Conservation (phyloP, 1,284 basidiomycete genomes). For the Schizophyllum commune region DNA sequence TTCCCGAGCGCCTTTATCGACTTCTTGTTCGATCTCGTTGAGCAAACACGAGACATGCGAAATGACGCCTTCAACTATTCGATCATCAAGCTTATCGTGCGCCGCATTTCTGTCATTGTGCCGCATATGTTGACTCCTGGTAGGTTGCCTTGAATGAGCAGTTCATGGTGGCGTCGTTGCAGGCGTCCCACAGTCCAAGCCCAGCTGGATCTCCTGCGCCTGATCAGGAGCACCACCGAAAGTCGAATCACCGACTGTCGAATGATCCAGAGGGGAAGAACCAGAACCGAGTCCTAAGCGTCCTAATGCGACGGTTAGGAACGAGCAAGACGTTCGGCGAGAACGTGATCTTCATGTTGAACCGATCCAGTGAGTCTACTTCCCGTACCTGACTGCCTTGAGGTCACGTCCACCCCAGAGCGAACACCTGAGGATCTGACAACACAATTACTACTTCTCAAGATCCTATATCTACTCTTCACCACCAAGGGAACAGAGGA, state of each 20-base stretch:
- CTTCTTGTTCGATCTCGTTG: constrained; percentile 89
- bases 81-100: constrained; percentile 86
- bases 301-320: constrained; percentile 77
- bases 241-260: constrained; percentile 13
- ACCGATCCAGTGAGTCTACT: constrained; percentile 69
- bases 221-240: constrained; percentile 8
- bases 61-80: constrained; percentile 94
- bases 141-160: constrained; percentile 95
- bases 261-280: constrained; percentile 8
- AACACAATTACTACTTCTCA: constrained; percentile 92
- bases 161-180: constrained; percentile 82
- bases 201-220: constrained; percentile 12
- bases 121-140: background rate
- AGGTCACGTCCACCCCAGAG: constrained; percentile 33
- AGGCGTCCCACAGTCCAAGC: constrained; percentile 3
- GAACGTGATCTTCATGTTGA: constrained; percentile 99
- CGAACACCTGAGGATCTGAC: constrained; percentile 85
- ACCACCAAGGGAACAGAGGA: constrained; percentile 90
- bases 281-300: constrained; percentile 73
- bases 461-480: constrained; percentile 92
- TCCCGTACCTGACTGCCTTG: background rate
- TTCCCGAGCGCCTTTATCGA: constrained; percentile 86
- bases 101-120: constrained; percentile 17
- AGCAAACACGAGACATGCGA: constrained; percentile 80
- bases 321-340: constrained; percentile 93